A percentile compares a stretch with the other conserved stretches of the same genome.
These are phyloP conservation scores for Penicillium sp. DNA, from an alignment of 2,329 filamentous ascomycete species.

Conservation along the genomic window DNA sequence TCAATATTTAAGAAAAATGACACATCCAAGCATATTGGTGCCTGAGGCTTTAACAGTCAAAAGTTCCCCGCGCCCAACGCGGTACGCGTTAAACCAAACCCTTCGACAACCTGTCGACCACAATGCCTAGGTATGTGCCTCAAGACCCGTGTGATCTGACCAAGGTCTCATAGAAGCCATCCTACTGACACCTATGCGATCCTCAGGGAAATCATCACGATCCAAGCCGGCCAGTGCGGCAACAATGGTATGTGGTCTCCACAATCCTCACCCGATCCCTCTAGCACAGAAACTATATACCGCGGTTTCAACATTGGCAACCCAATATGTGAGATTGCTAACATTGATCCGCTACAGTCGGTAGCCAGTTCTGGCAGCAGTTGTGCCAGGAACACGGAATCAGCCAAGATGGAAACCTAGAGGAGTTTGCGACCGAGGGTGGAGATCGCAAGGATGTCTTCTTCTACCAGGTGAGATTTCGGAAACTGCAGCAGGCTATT, in stretches of 20 bases:
- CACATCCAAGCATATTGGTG: constrained; percentile 4
- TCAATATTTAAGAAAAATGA: background rate
- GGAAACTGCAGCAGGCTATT: background rate
- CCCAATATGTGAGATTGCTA: constrained; percentile 21
- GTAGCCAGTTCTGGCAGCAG: constrained; percentile 98
- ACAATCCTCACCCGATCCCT: constrained; percentile 19
- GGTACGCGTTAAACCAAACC: constrained; percentile 29
- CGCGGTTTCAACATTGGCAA: background rate
- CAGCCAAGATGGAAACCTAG: constrained; percentile 91
- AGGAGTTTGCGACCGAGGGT: constrained; percentile 95
- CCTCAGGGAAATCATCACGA: constrained; percentile 92
- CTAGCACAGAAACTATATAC: background rate
- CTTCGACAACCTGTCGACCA: constrained; percentile 28
- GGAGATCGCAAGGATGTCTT: constrained; percentile 98
- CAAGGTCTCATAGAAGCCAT: background rate
- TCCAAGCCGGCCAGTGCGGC: constrained; percentile 98
- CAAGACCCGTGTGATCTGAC: background rate
- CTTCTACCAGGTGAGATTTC: constrained; percentile 68
- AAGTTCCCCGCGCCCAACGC: constrained; percentile 33
- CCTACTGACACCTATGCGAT: constrained; percentile 6
- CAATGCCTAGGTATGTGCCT: constrained; percentile 37
- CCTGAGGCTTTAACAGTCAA: constrained; percentile 27
- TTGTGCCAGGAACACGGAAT: constrained; percentile 97
- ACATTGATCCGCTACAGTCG: constrained; percentile 56
- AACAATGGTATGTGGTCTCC: constrained; percentile 76